phyloP scores from a whole-genome alignment of 768 basidiomycete species.

The Leucosporidium yakuticum region DNA sequence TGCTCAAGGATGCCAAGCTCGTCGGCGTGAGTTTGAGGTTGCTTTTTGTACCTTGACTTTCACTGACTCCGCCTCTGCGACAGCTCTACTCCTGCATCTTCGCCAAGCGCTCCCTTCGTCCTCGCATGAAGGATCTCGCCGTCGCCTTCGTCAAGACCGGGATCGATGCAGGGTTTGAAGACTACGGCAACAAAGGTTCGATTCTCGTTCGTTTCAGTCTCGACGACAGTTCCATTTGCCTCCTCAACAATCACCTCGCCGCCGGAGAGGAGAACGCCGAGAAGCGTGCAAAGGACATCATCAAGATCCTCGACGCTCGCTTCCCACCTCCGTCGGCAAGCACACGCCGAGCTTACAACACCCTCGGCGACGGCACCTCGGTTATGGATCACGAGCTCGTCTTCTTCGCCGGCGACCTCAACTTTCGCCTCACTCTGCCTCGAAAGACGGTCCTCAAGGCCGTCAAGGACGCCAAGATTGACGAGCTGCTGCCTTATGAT shows the following conservation, averaged over 20 bases:
- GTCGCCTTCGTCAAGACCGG: conserved; percentile 83
- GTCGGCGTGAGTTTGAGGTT: conserved; percentile 54
- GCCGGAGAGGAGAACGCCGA: conserved; percentile 11
- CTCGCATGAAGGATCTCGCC: conserved; percentile 58
- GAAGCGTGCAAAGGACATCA: conserved; percentile 75
- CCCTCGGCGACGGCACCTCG: conserved; percentile 88
- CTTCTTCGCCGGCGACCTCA: conserved; percentile 81
- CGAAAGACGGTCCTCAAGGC: conserved; percentile 68
- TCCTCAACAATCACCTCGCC: conserved; percentile 96
- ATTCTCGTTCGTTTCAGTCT: conserved; percentile 59
- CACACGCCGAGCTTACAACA: conserved; percentile 53
- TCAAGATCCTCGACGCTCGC: conserved; percentile 75
- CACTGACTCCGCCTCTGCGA: background rate
- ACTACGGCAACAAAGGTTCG: conserved; percentile 78
- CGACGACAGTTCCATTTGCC: conserved; percentile 86
- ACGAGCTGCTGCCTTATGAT: conserved; percentile 65
- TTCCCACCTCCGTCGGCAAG: conserved; percentile 11
- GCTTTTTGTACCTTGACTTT: too few species aligned
- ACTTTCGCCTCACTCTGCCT: conserved; percentile 90
- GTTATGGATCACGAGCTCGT: conserved; percentile 90
- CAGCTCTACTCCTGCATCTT: conserved; percentile 66
- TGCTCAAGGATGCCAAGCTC: conserved; percentile 75
- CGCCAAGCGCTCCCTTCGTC: conserved; percentile 41
- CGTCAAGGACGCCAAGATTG: conserved; percentile 59
- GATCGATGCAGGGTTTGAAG: conserved; percentile 77